Percentiles rank a stretch among this genome's conserved stretches.
phyloP scores from a whole-genome alignment of 2,329 filamentous ascomycete genomes.

The Aspergillus pseudotamarii region DNA sequence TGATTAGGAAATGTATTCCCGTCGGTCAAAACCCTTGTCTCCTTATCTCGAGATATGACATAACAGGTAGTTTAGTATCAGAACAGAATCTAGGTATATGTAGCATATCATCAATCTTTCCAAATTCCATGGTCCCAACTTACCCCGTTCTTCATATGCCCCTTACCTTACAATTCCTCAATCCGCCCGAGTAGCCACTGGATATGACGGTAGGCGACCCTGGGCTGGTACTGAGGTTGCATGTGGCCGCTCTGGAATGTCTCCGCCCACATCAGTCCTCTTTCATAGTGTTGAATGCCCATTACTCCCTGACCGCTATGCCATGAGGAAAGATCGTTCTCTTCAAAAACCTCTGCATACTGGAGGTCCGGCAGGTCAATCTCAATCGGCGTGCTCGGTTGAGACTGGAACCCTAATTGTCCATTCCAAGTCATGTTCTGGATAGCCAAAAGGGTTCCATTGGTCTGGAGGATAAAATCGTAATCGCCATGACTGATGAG shows the following conservation, averaged over 20 bases:
- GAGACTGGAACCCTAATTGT: slow-evolving; percentile 67
- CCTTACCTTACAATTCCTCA: slow-evolving; percentile 25
- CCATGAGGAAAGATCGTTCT: slow-evolving; percentile 66
- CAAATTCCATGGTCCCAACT: not conserved
- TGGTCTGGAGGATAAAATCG: slow-evolving; percentile 71
- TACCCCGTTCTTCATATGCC: not conserved
- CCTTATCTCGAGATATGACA: not conserved
- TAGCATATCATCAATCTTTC: not conserved
- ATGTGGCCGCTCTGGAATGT: slow-evolving; percentile 41
- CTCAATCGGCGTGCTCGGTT: slow-evolving; percentile 58
- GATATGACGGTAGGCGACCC: slow-evolving; percentile 69
- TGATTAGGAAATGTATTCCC: slow-evolving; percentile 5
- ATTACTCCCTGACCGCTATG: slow-evolving; percentile 66
- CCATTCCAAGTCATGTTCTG: slow-evolving; percentile 86
- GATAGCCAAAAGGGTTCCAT: slow-evolving; percentile 72
- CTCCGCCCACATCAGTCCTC: slow-evolving; percentile 71
- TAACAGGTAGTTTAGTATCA: not conserved
- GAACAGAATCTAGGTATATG: not conserved
- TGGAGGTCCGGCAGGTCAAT: slow-evolving; percentile 57
- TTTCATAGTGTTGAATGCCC: slow-evolving; percentile 72
- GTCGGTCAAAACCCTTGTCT: not conserved
- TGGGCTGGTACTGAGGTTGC: slow-evolving; percentile 67
- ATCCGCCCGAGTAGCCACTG: slow-evolving; percentile 37
- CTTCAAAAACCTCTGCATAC: slow-evolving; percentile 50
- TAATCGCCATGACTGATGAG: slow-evolving; percentile 73